Percentiles rank a stretch among this genome's conserved stretches.
Evolutionary conservation across 2,329 filamentous ascomycete genomes (phyloP).

Genomic region (Dactylonectria estremocensis): DNA sequence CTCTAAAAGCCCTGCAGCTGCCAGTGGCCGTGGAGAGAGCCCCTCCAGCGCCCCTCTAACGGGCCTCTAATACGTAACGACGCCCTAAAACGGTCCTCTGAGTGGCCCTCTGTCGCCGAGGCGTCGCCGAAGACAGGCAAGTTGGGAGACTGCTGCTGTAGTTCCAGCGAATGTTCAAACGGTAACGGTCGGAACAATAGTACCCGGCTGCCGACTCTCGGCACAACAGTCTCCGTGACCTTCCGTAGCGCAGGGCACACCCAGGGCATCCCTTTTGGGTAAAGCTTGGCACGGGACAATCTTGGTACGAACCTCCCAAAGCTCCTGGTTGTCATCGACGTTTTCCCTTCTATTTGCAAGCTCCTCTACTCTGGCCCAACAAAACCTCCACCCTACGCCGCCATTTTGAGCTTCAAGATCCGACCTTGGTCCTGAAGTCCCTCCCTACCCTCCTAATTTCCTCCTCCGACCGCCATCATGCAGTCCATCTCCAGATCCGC

Average conservation of each 20-base stretch:
- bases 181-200: slow-evolving; percentile 45
- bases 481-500: slow-evolving; percentile 83
- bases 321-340: slow-evolving; percentile 46
- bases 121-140: slow-evolving; percentile 17
- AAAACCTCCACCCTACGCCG: slow-evolving; percentile 22
- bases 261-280: slow-evolving; percentile 42
- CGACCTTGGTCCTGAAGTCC: slow-evolving; percentile 21
- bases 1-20: slow-evolving; percentile 6
- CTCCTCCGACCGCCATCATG: slow-evolving; percentile 70
- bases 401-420: slow-evolving; percentile 30
- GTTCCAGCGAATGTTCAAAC: slow-evolving; percentile 10
- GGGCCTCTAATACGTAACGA: slow-evolving; percentile 27
- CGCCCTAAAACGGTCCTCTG: slow-evolving; percentile 20
- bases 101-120: slow-evolving; percentile 27
- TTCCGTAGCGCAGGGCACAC: slow-evolving; percentile 44
- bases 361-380: slow-evolving; percentile 35
- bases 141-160: neutral
- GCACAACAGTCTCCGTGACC: slow-evolving; percentile 47
- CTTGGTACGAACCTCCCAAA: slow-evolving; percentile 50
- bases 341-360: slow-evolving; percentile 43
- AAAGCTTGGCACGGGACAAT: slow-evolving; percentile 50
- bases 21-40: neutral
- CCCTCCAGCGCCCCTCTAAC: slow-evolving; percentile 14
- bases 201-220: slow-evolving; percentile 39
- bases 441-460: slow-evolving; percentile 30